Evolutionary conservation across 2,329 filamentous ascomycete genomes (phyloP).

Genomic region (Apiospora hydei): DNA sequence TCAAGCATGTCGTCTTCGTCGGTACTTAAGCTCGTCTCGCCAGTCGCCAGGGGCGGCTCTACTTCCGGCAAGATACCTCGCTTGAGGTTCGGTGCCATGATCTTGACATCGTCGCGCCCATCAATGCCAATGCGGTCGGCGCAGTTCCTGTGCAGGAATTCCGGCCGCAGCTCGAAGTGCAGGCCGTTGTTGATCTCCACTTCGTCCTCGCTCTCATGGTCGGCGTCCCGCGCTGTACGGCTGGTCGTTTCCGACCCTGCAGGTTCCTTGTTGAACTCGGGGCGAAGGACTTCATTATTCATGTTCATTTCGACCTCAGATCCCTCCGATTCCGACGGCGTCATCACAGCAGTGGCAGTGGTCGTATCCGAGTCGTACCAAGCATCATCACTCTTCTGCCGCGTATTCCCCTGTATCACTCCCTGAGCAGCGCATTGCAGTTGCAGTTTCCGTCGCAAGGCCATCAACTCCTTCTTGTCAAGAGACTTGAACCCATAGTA

Average conservation of each 20-base stretch:
- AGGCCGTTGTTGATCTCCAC: background rate
- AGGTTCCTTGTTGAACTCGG: background rate
- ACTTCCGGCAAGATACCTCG: background rate
- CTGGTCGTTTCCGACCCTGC: no score
- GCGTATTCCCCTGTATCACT: background rate
- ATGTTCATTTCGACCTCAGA: background rate
- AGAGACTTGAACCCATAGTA: background rate
- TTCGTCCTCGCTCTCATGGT: background rate
- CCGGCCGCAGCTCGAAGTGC: background rate
- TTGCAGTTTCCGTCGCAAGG: background rate
- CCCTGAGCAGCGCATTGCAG: background rate
- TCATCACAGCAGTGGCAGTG: background rate
- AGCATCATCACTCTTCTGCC: background rate
- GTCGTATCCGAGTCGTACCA: background rate
- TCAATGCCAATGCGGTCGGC: background rate
- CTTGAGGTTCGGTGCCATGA: background rate
- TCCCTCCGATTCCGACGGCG: background rate
- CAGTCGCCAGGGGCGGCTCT: no score
- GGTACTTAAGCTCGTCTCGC: no score
- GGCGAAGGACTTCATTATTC: background rate
- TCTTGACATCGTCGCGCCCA: background rate
- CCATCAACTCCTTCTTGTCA: background rate
- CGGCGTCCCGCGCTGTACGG: background rate
- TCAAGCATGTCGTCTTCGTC: background rate
- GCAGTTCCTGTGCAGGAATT: background rate